These are phyloP conservation scores for Rhodotorula graminis DNA, from an alignment of 768 basidiomycete genomes.

Conservation along the genomic window DNA sequence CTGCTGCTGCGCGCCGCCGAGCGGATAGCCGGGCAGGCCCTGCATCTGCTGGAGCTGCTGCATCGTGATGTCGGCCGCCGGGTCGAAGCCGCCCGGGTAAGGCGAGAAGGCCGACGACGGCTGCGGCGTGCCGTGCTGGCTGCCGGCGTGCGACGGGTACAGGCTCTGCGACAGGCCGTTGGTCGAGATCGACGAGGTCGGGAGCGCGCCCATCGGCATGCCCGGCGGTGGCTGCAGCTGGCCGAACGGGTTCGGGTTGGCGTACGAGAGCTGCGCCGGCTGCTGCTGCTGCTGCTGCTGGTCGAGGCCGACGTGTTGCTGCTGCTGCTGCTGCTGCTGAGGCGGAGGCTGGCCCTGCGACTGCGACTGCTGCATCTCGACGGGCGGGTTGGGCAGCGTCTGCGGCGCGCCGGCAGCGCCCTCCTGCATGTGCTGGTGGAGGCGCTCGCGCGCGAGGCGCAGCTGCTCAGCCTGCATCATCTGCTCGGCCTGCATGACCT, in stretches of 20 bases:
- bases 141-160: too few relatives aligned
- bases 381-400: slow-evolving; percentile 24
- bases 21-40: too few relatives aligned
- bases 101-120: not conserved
- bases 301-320: not conserved
- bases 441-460: slow-evolving; percentile 19
- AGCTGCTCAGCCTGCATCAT: slow-evolving; percentile 25
- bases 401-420: slow-evolving; percentile 16
- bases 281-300: slow-evolving; percentile 9
- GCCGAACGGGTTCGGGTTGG: not conserved
- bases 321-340: not conserved
- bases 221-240: not conserved
- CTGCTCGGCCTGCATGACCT: slow-evolving; percentile 3
- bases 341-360: not conserved
- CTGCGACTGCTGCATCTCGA: not conserved
- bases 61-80: not conserved
- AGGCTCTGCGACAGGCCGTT: not conserved
- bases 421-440: slow-evolving; percentile 33
- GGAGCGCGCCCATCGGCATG: not conserved
- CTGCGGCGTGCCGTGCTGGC: not conserved
- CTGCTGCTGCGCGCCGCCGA: not conserved
- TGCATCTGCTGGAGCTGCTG: slow-evolving; percentile 16
- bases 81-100: slow-evolving; percentile 10
- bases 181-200: not conserved
- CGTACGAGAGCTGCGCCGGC: slow-evolving; percentile 1